Conservation (phyloP, 176 grass and related monocot species). For the Triticum dicoccoides region DNA sequence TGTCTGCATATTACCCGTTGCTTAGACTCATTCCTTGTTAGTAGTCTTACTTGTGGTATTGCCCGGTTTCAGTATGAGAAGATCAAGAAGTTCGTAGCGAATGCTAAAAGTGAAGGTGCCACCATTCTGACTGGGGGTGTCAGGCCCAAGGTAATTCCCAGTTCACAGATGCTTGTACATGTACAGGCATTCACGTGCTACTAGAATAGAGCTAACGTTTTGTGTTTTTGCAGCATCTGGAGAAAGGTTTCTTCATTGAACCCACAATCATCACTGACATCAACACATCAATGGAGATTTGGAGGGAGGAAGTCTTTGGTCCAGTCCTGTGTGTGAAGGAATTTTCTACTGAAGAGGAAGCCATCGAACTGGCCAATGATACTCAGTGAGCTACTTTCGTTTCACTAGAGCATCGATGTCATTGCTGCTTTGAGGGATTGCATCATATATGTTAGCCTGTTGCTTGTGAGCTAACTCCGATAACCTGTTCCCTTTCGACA, state of each 20-base stretch:
- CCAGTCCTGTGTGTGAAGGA: slow-evolving; percentile 85
- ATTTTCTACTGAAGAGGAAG: slow-evolving; percentile 93
- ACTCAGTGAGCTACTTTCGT: slow-evolving; percentile 55
- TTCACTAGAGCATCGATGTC: not conserved
- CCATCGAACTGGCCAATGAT: slow-evolving; percentile 92
- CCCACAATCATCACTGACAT: slow-evolving; percentile 83
- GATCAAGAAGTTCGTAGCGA: slow-evolving; percentile 74
- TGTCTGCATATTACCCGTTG: not conserved
- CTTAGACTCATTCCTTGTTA: not conserved
- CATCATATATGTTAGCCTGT: not conserved
- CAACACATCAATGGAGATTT: slow-evolving; percentile 97
- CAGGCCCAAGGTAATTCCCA: slow-evolving; percentile 60
- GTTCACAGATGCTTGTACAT: not conserved
- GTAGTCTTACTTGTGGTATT: slow-evolving; percentile 25
- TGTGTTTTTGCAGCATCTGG: slow-evolving; percentile 62
- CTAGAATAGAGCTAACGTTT: slow-evolving; percentile 9
- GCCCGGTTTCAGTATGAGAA: slow-evolving; percentile 74
- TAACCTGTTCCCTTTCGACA: not conserved
- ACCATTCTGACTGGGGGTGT: slow-evolving; percentile 81
- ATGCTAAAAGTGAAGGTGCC: slow-evolving; percentile 80
- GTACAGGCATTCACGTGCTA: not conserved
- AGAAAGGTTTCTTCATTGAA: slow-evolving; percentile 92
- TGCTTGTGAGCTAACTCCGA: not conserved
- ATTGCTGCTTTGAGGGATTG: not conserved
- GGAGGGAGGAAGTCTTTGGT: slow-evolving; percentile 94